A percentile compares a stretch with the other conserved stretches of the same genome.
Evolutionary conservation across 441 rosid species (phyloP).

Genomic region (Viola pubescens): DNA sequence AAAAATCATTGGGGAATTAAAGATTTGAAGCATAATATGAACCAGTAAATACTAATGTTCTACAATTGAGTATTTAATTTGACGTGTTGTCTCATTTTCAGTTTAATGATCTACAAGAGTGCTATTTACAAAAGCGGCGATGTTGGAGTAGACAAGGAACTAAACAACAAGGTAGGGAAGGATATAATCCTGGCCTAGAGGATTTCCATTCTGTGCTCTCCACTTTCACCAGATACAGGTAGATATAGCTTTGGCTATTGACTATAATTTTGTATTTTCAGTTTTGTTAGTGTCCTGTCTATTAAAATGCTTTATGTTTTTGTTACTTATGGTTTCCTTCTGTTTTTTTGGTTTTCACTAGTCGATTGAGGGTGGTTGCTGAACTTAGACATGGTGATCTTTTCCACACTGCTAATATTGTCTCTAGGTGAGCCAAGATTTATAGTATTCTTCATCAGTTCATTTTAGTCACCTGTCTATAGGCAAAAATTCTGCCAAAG

Average conservation of each 20-base stretch:
- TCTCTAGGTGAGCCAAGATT: constrained; percentile 45
- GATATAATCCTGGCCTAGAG: constrained; percentile 64
- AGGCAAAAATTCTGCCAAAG: too few relatives aligned
- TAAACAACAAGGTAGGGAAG: constrained; percentile 47
- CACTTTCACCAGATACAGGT: constrained; percentile 73
- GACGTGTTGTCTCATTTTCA: constrained; percentile 10
- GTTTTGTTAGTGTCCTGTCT: neutral
- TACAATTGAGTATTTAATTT: neutral
- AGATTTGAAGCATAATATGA: too few relatives aligned
- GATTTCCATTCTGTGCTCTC: constrained; percentile 67
- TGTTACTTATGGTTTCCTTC: constrained; percentile 8
- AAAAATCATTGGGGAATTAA: too few relatives aligned
- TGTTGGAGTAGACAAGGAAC: constrained; percentile 29
- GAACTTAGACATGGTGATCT: constrained; percentile 74
- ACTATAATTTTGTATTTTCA: neutral
- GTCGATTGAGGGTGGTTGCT: constrained; percentile 75
- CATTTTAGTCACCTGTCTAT: neutral
- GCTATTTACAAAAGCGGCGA: constrained; percentile 70
- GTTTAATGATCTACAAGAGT: constrained; percentile 74
- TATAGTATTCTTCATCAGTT: neutral
- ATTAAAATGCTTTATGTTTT: neutral
- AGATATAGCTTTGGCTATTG: constrained; percentile 12
- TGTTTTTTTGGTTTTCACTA: constrained; percentile 19
- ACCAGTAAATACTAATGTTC: too few relatives aligned
- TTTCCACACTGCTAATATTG: constrained; percentile 81